Evolutionary conservation across 139 green algal genomes (phyloP).

Genomic region (Pleodorina starrii): DNA sequence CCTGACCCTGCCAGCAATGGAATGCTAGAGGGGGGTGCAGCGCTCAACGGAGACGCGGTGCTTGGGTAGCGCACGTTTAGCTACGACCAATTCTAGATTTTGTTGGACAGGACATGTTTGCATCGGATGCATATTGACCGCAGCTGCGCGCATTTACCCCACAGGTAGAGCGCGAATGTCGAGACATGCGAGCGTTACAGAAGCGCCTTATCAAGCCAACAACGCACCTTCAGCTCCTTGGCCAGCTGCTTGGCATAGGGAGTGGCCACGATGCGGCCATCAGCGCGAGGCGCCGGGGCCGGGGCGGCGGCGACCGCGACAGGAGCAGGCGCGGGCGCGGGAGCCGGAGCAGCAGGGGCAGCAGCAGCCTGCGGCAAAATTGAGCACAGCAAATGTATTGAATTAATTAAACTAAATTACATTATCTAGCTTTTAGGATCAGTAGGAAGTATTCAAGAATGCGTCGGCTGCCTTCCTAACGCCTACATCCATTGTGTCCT

Average conservation of each 20-base stretch:
- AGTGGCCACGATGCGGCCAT: slow-evolving; percentile 94
- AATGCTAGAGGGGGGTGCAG: too few relatives aligned
- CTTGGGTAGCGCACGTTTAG: too few relatives aligned
- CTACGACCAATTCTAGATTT: too few relatives aligned
- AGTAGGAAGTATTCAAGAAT: neutral
- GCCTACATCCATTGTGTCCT: neutral
- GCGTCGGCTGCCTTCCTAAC: neutral
- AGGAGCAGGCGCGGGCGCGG: slow-evolving; percentile 65
- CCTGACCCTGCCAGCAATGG: too few relatives aligned
- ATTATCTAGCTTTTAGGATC: neutral
- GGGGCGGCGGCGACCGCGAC: slow-evolving; percentile 66
- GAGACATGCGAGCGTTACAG: slow-evolving; percentile 9
- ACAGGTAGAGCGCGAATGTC: too few relatives aligned
- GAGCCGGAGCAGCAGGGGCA: slow-evolving; percentile 64
- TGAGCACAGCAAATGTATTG: neutral
- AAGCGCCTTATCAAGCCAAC: too few relatives aligned
- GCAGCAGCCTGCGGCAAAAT: slow-evolving; percentile 24
- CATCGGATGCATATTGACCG: too few relatives aligned
- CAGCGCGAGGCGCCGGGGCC: slow-evolving; percentile 67
- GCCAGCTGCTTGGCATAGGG: slow-evolving; percentile 99
- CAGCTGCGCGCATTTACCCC: too few relatives aligned
- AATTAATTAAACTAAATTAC: neutral
- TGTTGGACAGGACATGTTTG: too few relatives aligned
- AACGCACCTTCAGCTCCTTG: slow-evolving; percentile 84
- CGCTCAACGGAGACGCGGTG: too few relatives aligned